These are phyloP conservation scores for Aaosphaeria pasadenensis DNA, from an alignment of 2,329 filamentous ascomycete species.

Conservation along the genomic window DNA sequence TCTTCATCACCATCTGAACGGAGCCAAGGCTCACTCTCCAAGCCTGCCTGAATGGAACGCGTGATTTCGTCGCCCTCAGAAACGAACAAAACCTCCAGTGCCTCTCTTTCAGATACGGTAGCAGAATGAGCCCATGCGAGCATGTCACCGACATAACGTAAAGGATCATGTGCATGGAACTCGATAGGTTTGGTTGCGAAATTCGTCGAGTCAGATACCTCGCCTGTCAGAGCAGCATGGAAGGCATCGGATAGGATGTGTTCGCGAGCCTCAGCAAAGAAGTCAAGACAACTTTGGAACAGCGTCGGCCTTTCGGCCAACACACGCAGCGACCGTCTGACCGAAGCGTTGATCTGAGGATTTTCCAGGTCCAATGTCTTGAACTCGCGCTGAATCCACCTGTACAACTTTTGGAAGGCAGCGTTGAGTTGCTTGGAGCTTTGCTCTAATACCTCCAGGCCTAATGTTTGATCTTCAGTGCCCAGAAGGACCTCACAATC, in stretches of 20 bases:
- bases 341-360: constrained; percentile 82
- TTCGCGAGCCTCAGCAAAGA: constrained; percentile 87
- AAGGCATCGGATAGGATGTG: constrained; percentile 85
- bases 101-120: constrained; percentile 89
- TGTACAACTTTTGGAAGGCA: constrained; percentile 92
- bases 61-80: constrained; percentile 86
- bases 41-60: constrained; percentile 73
- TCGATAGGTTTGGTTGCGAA: constrained; percentile 78
- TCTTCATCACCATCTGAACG: constrained; percentile 52
- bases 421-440: constrained; percentile 82
- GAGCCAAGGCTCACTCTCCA: constrained; percentile 82
- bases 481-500: constrained; percentile 89
- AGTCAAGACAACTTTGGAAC: constrained; percentile 91
- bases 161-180: constrained; percentile 83
- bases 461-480: constrained; percentile 83
- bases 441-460: constrained; percentile 87
- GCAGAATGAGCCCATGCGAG: constrained; percentile 95
- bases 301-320: constrained; percentile 84
- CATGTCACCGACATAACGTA: constrained; percentile 96
- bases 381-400: constrained; percentile 93
- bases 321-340: constrained; percentile 79
- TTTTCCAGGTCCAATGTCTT: constrained; percentile 91
- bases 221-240: constrained; percentile 79
- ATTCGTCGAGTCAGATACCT: constrained; percentile 57
- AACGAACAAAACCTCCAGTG: constrained; percentile 86